Percentiles rank a stretch among this genome's conserved stretches.
Evolutionary conservation across 768 basidiomycete species (phyloP).

Genomic region (Lyophyllum decastes): DNA sequence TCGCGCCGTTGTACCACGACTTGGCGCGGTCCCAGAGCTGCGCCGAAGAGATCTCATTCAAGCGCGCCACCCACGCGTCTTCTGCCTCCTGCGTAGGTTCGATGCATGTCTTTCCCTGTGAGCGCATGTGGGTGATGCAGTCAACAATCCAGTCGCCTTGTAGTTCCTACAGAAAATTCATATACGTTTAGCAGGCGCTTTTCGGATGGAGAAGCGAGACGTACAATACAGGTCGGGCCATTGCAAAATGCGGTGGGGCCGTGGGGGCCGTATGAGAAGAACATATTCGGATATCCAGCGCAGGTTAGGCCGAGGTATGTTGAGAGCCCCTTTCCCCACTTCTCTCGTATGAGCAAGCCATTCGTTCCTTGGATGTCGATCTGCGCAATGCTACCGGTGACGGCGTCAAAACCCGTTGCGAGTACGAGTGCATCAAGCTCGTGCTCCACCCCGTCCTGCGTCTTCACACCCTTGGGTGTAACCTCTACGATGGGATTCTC

Average conservation of each 20-base stretch:
- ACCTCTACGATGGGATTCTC: slow-evolving; percentile 21
- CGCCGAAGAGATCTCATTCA: slow-evolving; percentile 12
- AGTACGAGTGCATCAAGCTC: slow-evolving; percentile 23
- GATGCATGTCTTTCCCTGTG: slow-evolving; percentile 13
- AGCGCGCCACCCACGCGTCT: slow-evolving; percentile 10
- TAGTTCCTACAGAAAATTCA: slow-evolving; percentile 17
- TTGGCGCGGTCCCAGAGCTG: slow-evolving; percentile 20
- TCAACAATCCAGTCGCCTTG: slow-evolving; percentile 26
- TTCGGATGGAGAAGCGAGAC: neutral
- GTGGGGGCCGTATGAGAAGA: slow-evolving; percentile 26
- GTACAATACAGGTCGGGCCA: slow-evolving; percentile 24
- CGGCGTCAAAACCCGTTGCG: slow-evolving; percentile 26
- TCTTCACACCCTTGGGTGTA: slow-evolving; percentile 21
- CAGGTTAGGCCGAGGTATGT: slow-evolving; percentile 25
- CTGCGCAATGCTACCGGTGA: slow-evolving; percentile 22
- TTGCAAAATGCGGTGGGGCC: slow-evolving; percentile 26
- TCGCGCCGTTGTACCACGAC: slow-evolving; percentile 28
- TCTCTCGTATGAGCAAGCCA: slow-evolving; percentile 19
- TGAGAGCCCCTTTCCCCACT: slow-evolving; percentile 21
- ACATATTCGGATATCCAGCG: slow-evolving; percentile 26
- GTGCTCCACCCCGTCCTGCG: slow-evolving; percentile 19
- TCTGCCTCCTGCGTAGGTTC: slow-evolving; percentile 13
- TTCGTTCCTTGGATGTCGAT: slow-evolving; percentile 22
- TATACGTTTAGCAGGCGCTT: neutral
- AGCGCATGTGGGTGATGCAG: slow-evolving; percentile 17